Evolutionary conservation across 257 asterid species (phyloP), one percentile per base, ranked within the genome.

Genomic region (Primulina huaijiensis): DNA sequence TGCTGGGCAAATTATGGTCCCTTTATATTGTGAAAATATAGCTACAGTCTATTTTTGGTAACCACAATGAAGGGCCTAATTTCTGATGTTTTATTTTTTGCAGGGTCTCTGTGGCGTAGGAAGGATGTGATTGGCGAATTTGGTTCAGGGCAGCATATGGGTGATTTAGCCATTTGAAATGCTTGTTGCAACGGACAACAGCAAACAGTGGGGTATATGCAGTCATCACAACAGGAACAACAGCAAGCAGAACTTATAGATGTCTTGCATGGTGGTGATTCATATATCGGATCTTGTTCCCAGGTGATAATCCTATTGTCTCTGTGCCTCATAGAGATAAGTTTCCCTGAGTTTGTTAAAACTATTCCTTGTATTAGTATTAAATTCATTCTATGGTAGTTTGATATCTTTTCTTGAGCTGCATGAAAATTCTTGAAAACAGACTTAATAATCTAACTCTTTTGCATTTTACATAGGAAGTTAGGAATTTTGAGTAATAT

Each of bases 101-200:
- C 70, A 72, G 75, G 77, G 40, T 73, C 33, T 62, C 75, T 61
- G 50, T 60, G 29, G 53, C 69, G 29, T 20, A 61, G 75, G 8
- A 67, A 62, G 75, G 59, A 46, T 23, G 72, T 29, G 40, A 65
- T 46, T 55, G 30, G 5, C 11, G 62, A 23, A 21, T 53, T 50
- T 30, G 64, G 46, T 33, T 12, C 4, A 35, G 60, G 16, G 72
- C 60, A 55, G 75, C 74, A 53, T 30, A 60, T 9, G 19, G 62
- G 69, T 57, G 75, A 58, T 67, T 37, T 65, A 38, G 58, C 52
- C 60, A 43, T 60, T 30, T 56, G 66, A 52, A 66, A 27, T 62
- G 72, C 17, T 61, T 37, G 72, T n/a, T 8, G 55, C n/a, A 12
- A 43, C 53, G 4, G 2, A 43, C 53, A 43, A 43, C 53, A 43